Evolutionary conservation across 495 filamentous ascomycete species (phyloP), one percentile per base, ranked within the genome.

Genomic region (Podospora pseudoanserina): DNA sequence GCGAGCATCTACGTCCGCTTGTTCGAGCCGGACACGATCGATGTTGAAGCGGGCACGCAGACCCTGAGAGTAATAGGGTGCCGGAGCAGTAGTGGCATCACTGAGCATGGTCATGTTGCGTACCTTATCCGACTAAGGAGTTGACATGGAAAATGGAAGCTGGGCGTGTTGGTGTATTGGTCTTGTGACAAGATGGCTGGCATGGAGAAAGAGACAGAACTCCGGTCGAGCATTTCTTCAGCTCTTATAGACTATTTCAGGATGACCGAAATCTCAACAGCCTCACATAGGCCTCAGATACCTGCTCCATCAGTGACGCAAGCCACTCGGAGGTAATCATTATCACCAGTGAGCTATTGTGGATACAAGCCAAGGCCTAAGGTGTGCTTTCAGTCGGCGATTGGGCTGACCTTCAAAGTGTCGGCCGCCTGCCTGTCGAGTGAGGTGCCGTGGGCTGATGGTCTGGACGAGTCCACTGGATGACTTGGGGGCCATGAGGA

Each of bases 1-100:
- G 39, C 39, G 39, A 30, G 64, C 59, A 0, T 60, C 69, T 13
- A 15, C 27, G 20, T 63, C 65, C 39, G 72, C 72, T 60, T 71
- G 70, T 39, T 74, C 70, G 26, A 71, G 70, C 13, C 72, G 65
- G 66, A 72, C 55, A 1, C 68, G 70, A 61, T 74, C 72, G 53
- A 70, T 69, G 6, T 71, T 30, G 70, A 70, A 74, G 32, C 72
- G 70, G 5, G 72, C 72, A 16, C 72, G 72, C 0, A 74, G 71
- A 19, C 72, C 72, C 23, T 70, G 70, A 9, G 72, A 74, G 58
- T 74, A 74, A 64, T 74, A 74, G 11, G 66, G 64, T 18, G 34
- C 61, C 13, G 61, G 32, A 18, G 23, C 11, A 49, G 32, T 3
- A n/a, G 61, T 0, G 61, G 60, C 5, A 15, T 5, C 13, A 32